A percentile compares a stretch with the other conserved stretches of the same genome.
Evolutionary conservation across 768 basidiomycete species (phyloP).

Genomic region (Neoboletus subvelutipes): DNA sequence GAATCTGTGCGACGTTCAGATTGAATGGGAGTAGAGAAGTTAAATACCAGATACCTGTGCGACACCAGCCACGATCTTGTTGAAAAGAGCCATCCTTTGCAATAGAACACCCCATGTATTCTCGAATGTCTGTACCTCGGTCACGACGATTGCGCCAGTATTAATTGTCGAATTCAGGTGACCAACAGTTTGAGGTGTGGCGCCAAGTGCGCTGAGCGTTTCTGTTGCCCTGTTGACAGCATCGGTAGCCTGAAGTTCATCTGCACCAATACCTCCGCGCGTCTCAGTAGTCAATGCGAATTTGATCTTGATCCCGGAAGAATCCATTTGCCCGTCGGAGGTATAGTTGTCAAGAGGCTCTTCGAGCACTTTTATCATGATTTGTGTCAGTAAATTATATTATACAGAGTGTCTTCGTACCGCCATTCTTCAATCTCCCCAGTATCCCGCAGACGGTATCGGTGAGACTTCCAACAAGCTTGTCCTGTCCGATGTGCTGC

Average conservation of each 20-base stretch:
- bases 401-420: slow-evolving; percentile 1
- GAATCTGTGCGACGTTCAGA: slow-evolving; percentile 12
- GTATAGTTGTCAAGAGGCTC: slow-evolving; percentile 2
- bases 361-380: slow-evolving; percentile 13
- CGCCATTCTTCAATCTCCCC: slow-evolving; percentile 11
- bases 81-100: slow-evolving; percentile 12
- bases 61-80: slow-evolving; percentile 10
- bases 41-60: slow-evolving; percentile 11
- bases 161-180: neutral
- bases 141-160: neutral
- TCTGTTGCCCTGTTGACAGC: slow-evolving; percentile 7
- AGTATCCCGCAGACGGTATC: slow-evolving; percentile 13
- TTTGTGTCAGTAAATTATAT: neutral
- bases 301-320: slow-evolving; percentile 12
- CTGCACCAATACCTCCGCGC: neutral
- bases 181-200: neutral
- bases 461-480: slow-evolving; percentile 10
- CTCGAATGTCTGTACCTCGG: slow-evolving; percentile 15
- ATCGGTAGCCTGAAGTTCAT: slow-evolving; percentile 17
- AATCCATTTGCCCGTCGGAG: neutral
- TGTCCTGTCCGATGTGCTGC: slow-evolving; percentile 1
- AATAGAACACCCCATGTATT: slow-evolving; percentile 18
- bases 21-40: neutral
- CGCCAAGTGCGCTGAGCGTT: neutral
- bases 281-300: slow-evolving; percentile 8